phyloP scores from a whole-genome alignment of 306 rosid genomes.

The Astragalus glycyphyllos region DNA sequence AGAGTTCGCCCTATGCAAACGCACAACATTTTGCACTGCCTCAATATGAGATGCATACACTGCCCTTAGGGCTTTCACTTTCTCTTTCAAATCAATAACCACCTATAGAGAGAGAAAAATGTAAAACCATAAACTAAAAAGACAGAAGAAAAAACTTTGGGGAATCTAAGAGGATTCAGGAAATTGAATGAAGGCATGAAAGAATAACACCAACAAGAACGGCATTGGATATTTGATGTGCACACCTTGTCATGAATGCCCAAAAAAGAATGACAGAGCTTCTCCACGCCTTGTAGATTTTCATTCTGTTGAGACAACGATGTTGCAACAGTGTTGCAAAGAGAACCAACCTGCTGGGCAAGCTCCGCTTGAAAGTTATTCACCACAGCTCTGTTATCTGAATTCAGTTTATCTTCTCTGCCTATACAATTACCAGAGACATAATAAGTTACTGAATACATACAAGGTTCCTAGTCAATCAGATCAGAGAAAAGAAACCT shows the following conservation, averaged over 20 bases:
- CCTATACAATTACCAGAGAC: constrained; percentile 49
- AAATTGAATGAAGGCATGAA: constrained; percentile 11
- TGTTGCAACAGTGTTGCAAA: constrained; percentile 68
- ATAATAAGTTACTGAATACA: not conserved
- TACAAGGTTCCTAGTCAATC: not conserved
- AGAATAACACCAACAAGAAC: not conserved
- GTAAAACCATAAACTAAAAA: constrained; percentile 4
- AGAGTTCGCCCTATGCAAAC: constrained; percentile 81
- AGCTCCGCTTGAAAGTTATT: constrained; percentile 79
- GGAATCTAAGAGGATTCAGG: not conserved
- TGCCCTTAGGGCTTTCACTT: constrained; percentile 63
- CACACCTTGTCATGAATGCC: constrained; percentile 74
- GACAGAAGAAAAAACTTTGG: not conserved
- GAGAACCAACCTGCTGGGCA: constrained; percentile 70
- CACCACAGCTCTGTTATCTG: constrained; percentile 76
- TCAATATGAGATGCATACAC: constrained; percentile 66
- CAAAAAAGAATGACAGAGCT: constrained; percentile 68
- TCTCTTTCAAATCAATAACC: constrained; percentile 65
- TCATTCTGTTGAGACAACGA: constrained; percentile 74
- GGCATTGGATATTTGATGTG: not conserved
- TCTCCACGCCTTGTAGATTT: constrained; percentile 79
- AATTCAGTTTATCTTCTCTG: constrained; percentile 79
- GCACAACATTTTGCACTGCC: constrained; percentile 89
- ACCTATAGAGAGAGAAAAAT: constrained; percentile 52
- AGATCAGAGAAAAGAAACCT: constrained; percentile 6